Evolutionary conservation across 805 yeast species (phyloP), one percentile per base, ranked within the genome.

Genomic region (Teunomyces cretensis): DNA sequence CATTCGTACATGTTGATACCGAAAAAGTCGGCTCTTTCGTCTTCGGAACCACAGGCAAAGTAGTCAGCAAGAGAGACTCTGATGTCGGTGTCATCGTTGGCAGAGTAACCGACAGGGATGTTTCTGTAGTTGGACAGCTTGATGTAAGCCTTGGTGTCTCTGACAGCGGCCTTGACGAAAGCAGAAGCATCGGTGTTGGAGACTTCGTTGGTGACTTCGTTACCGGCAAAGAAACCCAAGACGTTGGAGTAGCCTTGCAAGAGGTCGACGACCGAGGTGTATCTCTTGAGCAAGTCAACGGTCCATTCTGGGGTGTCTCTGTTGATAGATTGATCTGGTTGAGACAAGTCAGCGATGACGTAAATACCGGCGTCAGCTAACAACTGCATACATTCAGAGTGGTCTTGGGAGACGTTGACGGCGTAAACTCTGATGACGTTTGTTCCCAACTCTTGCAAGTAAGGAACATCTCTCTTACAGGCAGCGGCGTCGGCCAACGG

Each of bases 1-100:
- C 94, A 86, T 72, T 84, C 89, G 74, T 86, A 86, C 89, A 85
- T 85, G 78, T 86, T 86, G 64, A 86, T 83, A 77, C 94, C 94
- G 64, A 85, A 86, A 76, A 86, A 86, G 66, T 86, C 94, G 48
- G 89, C 90, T 54, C 74, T 74, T 15, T 63, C 83, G 44, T 75
- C 83, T 6, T 63, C 71, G 49, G 75, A 80, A 67, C 92, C 92
- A 74, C 94, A 86, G 35, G 83, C 76, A 56, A 86, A 86, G 68
- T 83, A 86, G 55, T 84, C 87, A 47, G 91, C 91, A 56, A 85
- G 72, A 37, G 72, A 56, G 41, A 79, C 80, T 74, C 92, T 79
- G 48, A 86, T 84, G 11, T 71, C 74, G 31, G 76, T 61, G 62
- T 86, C 91, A 66, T 86, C 92, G 59, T 84, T 85, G 40, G 92